A percentile compares a stretch with the other conserved stretches of the same genome.
These are phyloP conservation scores for Metschnikowia proteae DNA, from an alignment of 805 yeast species.

Conservation along the genomic window DNA sequence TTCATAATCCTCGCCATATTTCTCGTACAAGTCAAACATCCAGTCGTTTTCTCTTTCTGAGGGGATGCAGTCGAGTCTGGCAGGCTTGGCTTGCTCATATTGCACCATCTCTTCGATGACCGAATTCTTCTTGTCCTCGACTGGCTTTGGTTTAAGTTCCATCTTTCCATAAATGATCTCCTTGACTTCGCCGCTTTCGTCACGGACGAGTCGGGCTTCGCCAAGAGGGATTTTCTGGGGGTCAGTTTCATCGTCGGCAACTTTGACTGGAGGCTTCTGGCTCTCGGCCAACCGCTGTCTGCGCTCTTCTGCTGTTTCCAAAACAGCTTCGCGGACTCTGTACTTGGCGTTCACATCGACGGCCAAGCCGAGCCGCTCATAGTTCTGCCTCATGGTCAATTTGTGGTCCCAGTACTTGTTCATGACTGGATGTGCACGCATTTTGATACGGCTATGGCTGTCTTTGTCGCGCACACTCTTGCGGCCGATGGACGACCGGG, in stretches of 20 bases:
- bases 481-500: constrained; percentile 65
- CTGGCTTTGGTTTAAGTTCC: constrained; percentile 26
- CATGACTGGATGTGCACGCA: constrained; percentile 73
- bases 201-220: constrained; percentile 72
- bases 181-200: constrained; percentile 60
- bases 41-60: constrained; percentile 75
- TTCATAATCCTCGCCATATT: constrained; percentile 83
- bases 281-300: constrained; percentile 27
- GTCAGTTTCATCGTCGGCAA: constrained; percentile 40
- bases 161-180: constrained; percentile 69
- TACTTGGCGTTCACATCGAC: constrained; percentile 47
- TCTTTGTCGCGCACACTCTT: constrained; percentile 69
- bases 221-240: constrained; percentile 69
- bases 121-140: constrained; percentile 26
- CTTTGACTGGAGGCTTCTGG: constrained; percentile 15
- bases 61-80: constrained; percentile 48
- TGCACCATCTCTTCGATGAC: constrained; percentile 70
- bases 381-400: constrained; percentile 80
- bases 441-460: constrained; percentile 61
- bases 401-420: constrained; percentile 88
- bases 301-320: constrained; percentile 36
- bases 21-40: constrained; percentile 59
- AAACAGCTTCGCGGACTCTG: constrained; percentile 74
- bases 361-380: constrained; percentile 73
- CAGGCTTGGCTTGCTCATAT: constrained; percentile 43